Conservation (phyloP, 306 rosid species). For the Urtica urens region DNA sequence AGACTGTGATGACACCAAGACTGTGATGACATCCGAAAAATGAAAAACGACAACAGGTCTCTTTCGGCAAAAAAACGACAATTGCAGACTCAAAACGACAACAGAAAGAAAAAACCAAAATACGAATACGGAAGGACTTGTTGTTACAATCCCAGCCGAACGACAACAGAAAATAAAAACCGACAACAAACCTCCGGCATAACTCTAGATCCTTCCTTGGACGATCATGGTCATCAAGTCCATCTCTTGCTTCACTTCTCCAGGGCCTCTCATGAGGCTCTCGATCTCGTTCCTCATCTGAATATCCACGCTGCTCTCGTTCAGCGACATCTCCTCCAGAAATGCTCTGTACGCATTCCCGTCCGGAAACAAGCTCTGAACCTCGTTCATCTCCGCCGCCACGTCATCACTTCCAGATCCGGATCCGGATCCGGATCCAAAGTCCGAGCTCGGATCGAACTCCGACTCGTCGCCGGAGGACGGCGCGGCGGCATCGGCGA, state of each 20-base stretch:
- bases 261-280: slow-evolving; percentile 12
- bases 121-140: too few species aligned
- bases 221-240: slow-evolving; percentile 27
- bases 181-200: neutral
- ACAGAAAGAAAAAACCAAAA: too few species aligned
- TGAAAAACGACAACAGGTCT: too few species aligned
- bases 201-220: slow-evolving; percentile 10
- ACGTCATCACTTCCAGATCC: neutral
- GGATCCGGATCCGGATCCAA: too few species aligned
- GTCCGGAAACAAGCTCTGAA: neutral
- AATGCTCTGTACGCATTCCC: slow-evolving; percentile 7
- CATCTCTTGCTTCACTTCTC: slow-evolving; percentile 25
- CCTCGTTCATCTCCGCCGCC: neutral
- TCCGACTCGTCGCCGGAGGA: neutral
- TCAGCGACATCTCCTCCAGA: slow-evolving; percentile 5
- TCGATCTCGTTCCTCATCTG: slow-evolving; percentile 22
- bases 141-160: too few species aligned
- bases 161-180: neutral
- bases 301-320: slow-evolving; percentile 7
- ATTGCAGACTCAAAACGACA: too few species aligned
- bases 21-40: too few species aligned
- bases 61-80: too few species aligned
- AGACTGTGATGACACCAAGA: too few species aligned
- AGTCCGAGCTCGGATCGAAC: too few species aligned
- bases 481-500: neutral